Evolutionary conservation across 306 rosid genomes (phyloP).

Genomic region (Urtica urens): DNA sequence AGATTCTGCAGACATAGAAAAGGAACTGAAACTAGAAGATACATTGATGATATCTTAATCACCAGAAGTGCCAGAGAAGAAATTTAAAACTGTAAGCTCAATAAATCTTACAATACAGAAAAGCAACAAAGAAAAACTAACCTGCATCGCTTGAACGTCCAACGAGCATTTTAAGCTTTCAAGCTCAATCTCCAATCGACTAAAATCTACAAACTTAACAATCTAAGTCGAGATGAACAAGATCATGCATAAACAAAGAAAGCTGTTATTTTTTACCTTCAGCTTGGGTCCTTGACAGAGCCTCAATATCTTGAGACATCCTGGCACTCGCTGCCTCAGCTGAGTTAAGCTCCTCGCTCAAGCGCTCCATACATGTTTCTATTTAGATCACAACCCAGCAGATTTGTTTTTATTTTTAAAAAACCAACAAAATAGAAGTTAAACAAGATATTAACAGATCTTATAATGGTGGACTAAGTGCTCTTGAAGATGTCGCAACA

Average conservation of each 20-base stretch:
- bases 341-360: constrained; percentile 41
- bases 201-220: constrained; percentile 36
- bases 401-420: background rate
- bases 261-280: constrained; percentile 31
- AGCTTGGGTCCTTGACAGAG: constrained; percentile 26
- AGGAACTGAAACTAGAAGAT: background rate
- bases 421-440: background rate
- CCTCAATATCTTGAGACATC: constrained; percentile 35
- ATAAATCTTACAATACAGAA: background rate
- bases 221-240: background rate
- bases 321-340: constrained; percentile 35
- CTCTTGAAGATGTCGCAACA: no score
- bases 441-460: background rate
- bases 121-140: constrained; percentile 19
- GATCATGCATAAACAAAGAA: background rate
- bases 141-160: constrained; percentile 43
- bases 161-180: constrained; percentile 42
- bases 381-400: background rate
- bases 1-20: constrained; percentile 28
- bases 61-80: background rate
- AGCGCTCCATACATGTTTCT: constrained; percentile 44
- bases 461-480: no score
- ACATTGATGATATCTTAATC: background rate
- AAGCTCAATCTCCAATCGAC: constrained; percentile 34
- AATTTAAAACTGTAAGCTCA: background rate